These are phyloP conservation scores for Linum tenue DNA, from an alignment of 345 rosid species.

Conservation along the genomic window DNA sequence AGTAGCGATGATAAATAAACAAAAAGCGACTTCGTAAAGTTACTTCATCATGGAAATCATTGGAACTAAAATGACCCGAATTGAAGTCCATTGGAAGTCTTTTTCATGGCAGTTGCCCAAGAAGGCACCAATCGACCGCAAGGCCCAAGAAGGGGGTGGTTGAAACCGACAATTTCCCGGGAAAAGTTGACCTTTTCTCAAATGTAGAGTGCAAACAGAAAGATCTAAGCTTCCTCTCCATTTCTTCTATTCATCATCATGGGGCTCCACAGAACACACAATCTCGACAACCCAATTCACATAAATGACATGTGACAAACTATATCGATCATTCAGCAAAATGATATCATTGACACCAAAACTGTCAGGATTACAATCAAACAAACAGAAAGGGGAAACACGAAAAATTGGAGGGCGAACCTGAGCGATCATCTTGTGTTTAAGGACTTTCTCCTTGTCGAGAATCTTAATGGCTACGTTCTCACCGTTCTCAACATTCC, in stretches of 20 bases:
- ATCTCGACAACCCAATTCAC: background rate
- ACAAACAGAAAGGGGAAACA: background rate
- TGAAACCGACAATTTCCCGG: no score
- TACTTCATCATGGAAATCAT: no score
- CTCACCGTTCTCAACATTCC: slow-evolving; percentile 57
- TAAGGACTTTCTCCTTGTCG: slow-evolving; percentile 82
- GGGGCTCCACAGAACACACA: background rate
- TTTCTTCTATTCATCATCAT: background rate
- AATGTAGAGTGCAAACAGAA: background rate
- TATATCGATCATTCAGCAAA: background rate
- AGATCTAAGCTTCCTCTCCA: slow-evolving; percentile 2
- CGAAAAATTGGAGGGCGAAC: slow-evolving; percentile 18
- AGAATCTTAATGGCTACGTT: slow-evolving; percentile 87
- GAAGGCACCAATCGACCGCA: no score
- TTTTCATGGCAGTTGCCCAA: no score
- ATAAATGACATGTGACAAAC: no score
- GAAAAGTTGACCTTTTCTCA: no score
- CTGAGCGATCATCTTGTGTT: slow-evolving; percentile 91
- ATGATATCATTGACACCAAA: background rate
- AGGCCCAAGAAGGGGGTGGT: no score
- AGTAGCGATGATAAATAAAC: no score
- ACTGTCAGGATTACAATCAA: background rate
- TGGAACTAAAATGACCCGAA: no score
- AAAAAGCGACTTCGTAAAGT: no score
- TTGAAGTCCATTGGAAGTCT: no score